These are phyloP conservation scores for Exophiala bonariae DNA, from an alignment of 2,329 filamentous ascomycete species.

Conservation along the genomic window DNA sequence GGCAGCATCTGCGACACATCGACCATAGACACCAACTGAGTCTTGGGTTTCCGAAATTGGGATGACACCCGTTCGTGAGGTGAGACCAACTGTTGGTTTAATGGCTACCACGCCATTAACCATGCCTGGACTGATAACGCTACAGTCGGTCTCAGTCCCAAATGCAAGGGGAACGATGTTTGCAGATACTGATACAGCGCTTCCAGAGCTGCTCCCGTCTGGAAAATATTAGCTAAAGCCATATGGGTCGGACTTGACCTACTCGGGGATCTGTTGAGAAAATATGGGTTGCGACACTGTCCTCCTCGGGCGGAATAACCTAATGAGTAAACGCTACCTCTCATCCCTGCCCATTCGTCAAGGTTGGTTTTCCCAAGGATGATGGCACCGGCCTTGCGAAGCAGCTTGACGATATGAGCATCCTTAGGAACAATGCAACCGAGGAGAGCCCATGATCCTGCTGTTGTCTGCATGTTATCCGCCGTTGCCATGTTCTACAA, in stretches of 20 bases:
- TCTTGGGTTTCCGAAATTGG: slow-evolving; percentile 31
- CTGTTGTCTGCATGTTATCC: slow-evolving; percentile 31
- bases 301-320: slow-evolving; percentile 67
- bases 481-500: slow-evolving; percentile 31
- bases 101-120: slow-evolving; percentile 36
- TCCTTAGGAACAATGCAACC: slow-evolving; percentile 27
- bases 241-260: neutral
- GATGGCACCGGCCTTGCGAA: slow-evolving; percentile 32
- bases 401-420: slow-evolving; percentile 28
- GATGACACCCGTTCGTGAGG: slow-evolving; percentile 33
- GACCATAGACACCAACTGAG: slow-evolving; percentile 28
- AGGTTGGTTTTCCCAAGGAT: slow-evolving; percentile 37
- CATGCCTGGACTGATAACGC: slow-evolving; percentile 33
- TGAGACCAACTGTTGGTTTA: slow-evolving; percentile 36
- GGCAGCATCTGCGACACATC: slow-evolving; percentile 27
- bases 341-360: slow-evolving; percentile 28
- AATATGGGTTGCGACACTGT: slow-evolving; percentile 66
- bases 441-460: slow-evolving; percentile 29
- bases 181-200: slow-evolving; percentile 34
- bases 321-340: slow-evolving; percentile 47
- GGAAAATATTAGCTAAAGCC: slow-evolving; percentile 16
- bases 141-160: slow-evolving; percentile 38
- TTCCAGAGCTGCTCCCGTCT: slow-evolving; percentile 31
- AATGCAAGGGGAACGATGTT: slow-evolving; percentile 35
- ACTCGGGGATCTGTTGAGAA: slow-evolving; percentile 21